phyloP scores from a whole-genome alignment of 164 flowering plant genomes.

The Magnolia officinalis region DNA sequence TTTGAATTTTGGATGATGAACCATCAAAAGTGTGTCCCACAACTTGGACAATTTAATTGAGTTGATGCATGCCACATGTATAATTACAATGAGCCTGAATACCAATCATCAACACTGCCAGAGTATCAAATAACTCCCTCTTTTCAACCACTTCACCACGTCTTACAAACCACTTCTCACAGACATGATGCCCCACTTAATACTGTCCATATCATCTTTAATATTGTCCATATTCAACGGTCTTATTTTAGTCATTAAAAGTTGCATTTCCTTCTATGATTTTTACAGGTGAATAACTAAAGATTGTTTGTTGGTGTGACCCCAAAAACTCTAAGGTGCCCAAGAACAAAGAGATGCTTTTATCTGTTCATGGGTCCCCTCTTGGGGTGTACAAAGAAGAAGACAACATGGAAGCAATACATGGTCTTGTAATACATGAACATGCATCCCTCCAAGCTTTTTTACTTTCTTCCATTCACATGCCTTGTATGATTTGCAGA shows the following conservation, averaged over 20 bases:
- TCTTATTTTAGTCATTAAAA: not conserved
- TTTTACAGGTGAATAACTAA: slow-evolving; percentile 41
- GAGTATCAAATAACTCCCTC: no score
- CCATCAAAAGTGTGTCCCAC: no score
- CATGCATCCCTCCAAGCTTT: not conserved
- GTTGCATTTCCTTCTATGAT: not conserved
- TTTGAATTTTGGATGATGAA: no score
- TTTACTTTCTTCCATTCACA: not conserved
- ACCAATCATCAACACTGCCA: no score
- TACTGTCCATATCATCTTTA: no score
- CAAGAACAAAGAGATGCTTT: slow-evolving; percentile 77
- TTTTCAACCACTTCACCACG: no score
- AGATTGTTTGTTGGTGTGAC: slow-evolving; percentile 74
- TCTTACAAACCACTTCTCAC: no score
- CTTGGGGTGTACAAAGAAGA: slow-evolving; percentile 70
- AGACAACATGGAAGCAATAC: slow-evolving; percentile 82
- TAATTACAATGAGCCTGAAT: no score
- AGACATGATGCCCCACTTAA: no score
- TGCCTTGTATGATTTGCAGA: not conserved
- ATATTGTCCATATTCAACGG: not conserved
- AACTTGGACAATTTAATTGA: no score
- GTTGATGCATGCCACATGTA: no score
- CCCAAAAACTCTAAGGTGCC: slow-evolving; percentile 71
- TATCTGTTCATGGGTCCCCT: slow-evolving; percentile 79
- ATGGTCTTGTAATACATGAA: not conserved